Evolutionary conservation across 768 basidiomycete genomes (phyloP).

Genomic region (Phaeotremella skinneri): DNA sequence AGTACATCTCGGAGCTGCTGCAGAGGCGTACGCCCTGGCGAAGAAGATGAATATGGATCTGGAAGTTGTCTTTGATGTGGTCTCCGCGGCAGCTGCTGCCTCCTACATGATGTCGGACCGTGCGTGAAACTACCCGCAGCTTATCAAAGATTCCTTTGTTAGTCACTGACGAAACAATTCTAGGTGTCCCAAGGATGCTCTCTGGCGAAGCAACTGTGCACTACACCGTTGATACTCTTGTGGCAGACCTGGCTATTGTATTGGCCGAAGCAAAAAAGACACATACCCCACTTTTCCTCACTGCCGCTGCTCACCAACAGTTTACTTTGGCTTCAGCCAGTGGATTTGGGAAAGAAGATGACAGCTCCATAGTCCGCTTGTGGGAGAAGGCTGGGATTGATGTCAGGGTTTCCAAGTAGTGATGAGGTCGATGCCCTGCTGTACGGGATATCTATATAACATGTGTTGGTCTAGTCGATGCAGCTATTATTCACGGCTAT

Average conservation of each 20-base stretch:
- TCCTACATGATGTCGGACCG: conserved; percentile 40
- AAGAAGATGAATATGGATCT: conserved; percentile 40
- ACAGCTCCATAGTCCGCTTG: conserved; percentile 28
- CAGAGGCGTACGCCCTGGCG: conserved; percentile 41
- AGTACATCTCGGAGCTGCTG: conserved; percentile 35
- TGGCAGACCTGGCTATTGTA: conserved; percentile 40
- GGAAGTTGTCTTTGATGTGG: conserved; percentile 33
- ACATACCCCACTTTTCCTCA: conserved; percentile 35
- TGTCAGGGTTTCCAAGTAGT: conserved; percentile 9
- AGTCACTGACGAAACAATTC: background rate
- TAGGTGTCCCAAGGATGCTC: conserved; percentile 41
- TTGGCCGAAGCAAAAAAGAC: conserved; percentile 36
- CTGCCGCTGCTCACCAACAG: conserved; percentile 37
- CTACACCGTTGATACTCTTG: conserved; percentile 25
- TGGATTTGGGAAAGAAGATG: conserved; percentile 40
- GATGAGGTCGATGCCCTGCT: background rate
- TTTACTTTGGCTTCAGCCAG: conserved; percentile 24
- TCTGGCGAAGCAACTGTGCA: conserved; percentile 14
- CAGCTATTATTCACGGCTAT: too few species aligned
- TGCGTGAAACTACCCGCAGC: too few species aligned
- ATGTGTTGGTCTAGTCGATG: conserved; percentile 1
- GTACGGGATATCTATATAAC: too few species aligned
- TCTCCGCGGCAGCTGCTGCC: conserved; percentile 31
- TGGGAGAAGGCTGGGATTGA: conserved; percentile 31
- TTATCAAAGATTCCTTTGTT: too few species aligned